Conservation (phyloP, 805 yeast genomes). For the Yarrowia keelungensis region DNA sequence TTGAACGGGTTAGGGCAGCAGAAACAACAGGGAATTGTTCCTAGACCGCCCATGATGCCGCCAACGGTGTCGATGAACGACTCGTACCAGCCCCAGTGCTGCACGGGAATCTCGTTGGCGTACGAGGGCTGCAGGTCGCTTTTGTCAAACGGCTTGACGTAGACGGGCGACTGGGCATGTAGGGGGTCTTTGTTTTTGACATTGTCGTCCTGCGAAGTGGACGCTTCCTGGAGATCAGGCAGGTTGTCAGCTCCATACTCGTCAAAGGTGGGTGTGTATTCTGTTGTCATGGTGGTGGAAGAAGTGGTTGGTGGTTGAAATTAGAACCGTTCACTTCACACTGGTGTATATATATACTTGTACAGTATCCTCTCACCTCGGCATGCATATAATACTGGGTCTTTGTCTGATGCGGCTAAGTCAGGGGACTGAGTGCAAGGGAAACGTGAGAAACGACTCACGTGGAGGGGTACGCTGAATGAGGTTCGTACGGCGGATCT, state of each 20-base stretch:
- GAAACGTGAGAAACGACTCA: no score
- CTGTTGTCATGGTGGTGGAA: background rate
- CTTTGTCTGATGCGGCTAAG: constrained; percentile 36
- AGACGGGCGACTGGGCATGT: constrained; percentile 40
- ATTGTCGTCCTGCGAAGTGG: constrained; percentile 1
- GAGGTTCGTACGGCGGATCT: no score
- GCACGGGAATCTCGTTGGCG: constrained; percentile 51
- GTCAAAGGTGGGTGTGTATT: constrained; percentile 19
- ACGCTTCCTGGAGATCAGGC: constrained; percentile 44
- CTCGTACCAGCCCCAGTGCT: constrained; percentile 52
- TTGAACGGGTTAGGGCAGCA: constrained; percentile 67
- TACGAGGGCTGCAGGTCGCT: constrained; percentile 48
- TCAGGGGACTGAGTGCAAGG: constrained; percentile 14
- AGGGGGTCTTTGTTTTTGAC: constrained; percentile 24
- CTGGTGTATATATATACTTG: no score
- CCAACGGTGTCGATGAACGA: constrained; percentile 52
- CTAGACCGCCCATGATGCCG: constrained; percentile 58
- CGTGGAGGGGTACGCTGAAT: no score
- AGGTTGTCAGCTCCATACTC: constrained; percentile 41
- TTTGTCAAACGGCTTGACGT: constrained; percentile 46
- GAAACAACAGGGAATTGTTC: constrained; percentile 61
- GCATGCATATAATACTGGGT: no score
- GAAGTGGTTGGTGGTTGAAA: no score
- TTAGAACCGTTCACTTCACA: no score
- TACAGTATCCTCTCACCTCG: no score